Evolutionary conservation across 116 monocot species (phyloP), one percentile per base, ranked within the genome.

Genomic region (Dioscorea cayenensis): DNA sequence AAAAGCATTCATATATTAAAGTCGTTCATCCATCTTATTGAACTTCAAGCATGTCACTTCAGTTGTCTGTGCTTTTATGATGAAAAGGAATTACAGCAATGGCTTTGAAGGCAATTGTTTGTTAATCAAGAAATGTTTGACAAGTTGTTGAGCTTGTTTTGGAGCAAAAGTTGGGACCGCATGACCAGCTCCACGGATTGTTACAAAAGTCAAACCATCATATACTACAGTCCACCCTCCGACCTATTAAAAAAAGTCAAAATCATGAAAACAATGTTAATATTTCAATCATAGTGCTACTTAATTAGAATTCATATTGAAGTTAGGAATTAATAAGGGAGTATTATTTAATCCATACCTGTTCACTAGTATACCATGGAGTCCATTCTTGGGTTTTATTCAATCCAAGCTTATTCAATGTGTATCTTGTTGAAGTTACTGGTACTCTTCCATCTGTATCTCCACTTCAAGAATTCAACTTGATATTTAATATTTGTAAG

Each of bases 401-500:
- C 29, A 84, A 60, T 4, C 87, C 87, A n/a, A 87, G 79, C 65
- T 87, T 87, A 23, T 76, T 80, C 60, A 87, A 59, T 36, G 87
- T 78, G 27, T 67, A 74, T 58, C 87, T 77, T 49, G 87, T 87
- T 60, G 78, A 32, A 16, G 87, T 87, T 9, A 87, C 87, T 52
- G 87, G 87, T 20, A 87, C 72, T 76, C 87, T 83, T 67, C 81
- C 87, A 68, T 87, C 87, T 32, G 87, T 81, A 49, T 87, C 87
- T 23, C 87, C 87, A 67, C 87, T 65, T 2, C 32, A 65, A 35
- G 20, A 49, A 68, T 8, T 21, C 7, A 48, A n/a, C 36, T 50
- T 51, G 35, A 66, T 64, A 16, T 27, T n/a, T 21, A 29, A 28
- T 28, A 65, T 38, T 50, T 25, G 1, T 0, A 25, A 25, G 25